These are phyloP conservation scores for Fusarium pseudonygamai DNA, from an alignment of 2,329 filamentous ascomycete species.

Conservation along the genomic window DNA sequence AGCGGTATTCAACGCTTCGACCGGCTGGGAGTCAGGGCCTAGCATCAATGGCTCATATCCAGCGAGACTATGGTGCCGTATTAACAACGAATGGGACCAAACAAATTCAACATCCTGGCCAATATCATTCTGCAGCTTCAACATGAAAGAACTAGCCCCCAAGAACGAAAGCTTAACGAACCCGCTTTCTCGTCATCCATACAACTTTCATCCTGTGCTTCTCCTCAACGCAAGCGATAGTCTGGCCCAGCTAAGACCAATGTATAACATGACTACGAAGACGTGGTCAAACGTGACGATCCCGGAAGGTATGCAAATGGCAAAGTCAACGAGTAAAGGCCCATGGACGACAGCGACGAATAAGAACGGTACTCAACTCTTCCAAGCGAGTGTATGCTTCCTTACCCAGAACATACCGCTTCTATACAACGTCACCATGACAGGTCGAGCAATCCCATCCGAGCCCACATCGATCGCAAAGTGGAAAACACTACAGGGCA, in stretches of 20 bases:
- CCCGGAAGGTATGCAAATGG: not conserved
- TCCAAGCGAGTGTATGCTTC: not conserved
- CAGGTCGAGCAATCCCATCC: not conserved
- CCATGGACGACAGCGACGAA: not conserved
- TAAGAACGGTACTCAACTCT: not conserved
- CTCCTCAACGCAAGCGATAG: not conserved
- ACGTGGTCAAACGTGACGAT: rapidly evolving
- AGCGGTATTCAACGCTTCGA: not conserved
- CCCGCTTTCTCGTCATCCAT: not conserved
- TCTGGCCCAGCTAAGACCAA: rapidly evolving
- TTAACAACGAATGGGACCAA: slow-evolving; percentile 3
- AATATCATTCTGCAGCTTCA: not conserved
- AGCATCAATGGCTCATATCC: not conserved
- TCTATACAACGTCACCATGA: slow-evolving; percentile 17
- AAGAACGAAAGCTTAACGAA: not conserved
- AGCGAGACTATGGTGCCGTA: not conserved
- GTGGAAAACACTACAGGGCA: not conserved
- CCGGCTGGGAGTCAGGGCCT: not conserved
- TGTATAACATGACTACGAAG: not conserved
- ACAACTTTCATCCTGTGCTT: not conserved
- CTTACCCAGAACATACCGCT: not conserved
- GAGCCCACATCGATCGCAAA: not conserved
- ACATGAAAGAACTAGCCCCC: rapidly evolving
- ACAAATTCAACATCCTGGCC: not conserved
- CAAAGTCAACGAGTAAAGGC: not conserved